Evolutionary conservation across 164 flowering plant genomes (phyloP).

Genomic region (Vitis rupestris): DNA sequence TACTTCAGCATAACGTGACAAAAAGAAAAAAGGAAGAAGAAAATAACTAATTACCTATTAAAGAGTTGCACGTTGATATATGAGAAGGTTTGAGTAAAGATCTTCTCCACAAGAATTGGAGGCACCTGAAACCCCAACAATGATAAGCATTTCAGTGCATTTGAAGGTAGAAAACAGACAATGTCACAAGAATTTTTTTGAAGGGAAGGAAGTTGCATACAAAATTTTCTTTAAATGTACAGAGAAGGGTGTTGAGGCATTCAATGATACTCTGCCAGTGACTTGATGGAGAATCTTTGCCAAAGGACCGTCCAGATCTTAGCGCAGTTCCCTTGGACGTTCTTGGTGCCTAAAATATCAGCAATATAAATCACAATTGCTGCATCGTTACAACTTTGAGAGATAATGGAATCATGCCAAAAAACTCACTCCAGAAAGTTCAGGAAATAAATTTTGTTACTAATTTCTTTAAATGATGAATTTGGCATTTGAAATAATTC

Average conservation of each 20-base stretch:
- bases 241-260: slow-evolving; percentile 65
- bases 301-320: slow-evolving; percentile 81
- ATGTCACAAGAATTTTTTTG: background rate
- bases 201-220: slow-evolving; percentile 39
- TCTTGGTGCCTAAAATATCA: slow-evolving; percentile 74
- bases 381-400: background rate
- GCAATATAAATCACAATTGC: background rate
- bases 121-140: slow-evolving; percentile 45
- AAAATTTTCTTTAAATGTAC: slow-evolving; percentile 70
- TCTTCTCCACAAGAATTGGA: slow-evolving; percentile 54
- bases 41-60: slow-evolving; percentile 42
- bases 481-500: too few relatives aligned
- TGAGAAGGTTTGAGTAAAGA: slow-evolving; percentile 58
- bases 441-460: background rate
- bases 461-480: too few relatives aligned
- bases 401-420: background rate
- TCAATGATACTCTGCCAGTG: slow-evolving; percentile 93
- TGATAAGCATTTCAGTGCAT: background rate
- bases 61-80: slow-evolving; percentile 68
- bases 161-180: background rate
- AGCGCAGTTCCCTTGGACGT: slow-evolving; percentile 70
- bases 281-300: slow-evolving; percentile 60
- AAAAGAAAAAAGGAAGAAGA: background rate
- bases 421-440: background rate
- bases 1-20: background rate